Percentiles rank a stretch among this genome's conserved stretches.
Conservation (phyloP, 1,139 yeast genomes). For the Zygotorulaspora mrakii region DNA sequence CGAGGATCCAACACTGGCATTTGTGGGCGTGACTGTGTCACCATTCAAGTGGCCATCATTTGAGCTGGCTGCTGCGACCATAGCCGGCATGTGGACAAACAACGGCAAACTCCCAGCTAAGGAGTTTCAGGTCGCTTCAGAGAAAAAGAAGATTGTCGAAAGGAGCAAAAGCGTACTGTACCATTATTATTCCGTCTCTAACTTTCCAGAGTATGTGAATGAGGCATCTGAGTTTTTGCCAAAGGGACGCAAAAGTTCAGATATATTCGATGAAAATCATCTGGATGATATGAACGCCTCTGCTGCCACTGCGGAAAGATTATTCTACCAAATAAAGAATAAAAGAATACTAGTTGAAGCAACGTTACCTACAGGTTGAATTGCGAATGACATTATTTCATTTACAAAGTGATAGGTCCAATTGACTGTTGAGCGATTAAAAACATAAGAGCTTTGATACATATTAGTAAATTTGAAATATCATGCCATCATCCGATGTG, state of each 20-base stretch:
- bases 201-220: slow-evolving; percentile 32
- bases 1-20: slow-evolving; percentile 43
- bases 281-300: slow-evolving; percentile 23
- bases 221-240: slow-evolving; percentile 32
- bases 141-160: slow-evolving; percentile 17
- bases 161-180: slow-evolving; percentile 31
- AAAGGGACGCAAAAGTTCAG: slow-evolving; percentile 32
- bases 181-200: slow-evolving; percentile 35
- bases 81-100: slow-evolving; percentile 33
- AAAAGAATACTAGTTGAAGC: slow-evolving; percentile 10
- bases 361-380: too few relatives aligned
- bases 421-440: too few relatives aligned
- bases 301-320: slow-evolving; percentile 25
- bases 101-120: slow-evolving; percentile 24
- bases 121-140: slow-evolving; percentile 26
- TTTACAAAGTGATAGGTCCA: too few relatives aligned
- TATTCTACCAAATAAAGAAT: slow-evolving; percentile 25
- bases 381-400: too few relatives aligned
- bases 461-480: too few relatives aligned
- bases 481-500: too few relatives aligned
- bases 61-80: slow-evolving; percentile 25
- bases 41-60: slow-evolving; percentile 29
- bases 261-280: slow-evolving; percentile 27
- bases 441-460: too few relatives aligned
- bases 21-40: slow-evolving; percentile 31